Evolutionary conservation across 1,284 basidiomycete genomes (phyloP).

Genomic region (Wolfiporia cocos): DNA sequence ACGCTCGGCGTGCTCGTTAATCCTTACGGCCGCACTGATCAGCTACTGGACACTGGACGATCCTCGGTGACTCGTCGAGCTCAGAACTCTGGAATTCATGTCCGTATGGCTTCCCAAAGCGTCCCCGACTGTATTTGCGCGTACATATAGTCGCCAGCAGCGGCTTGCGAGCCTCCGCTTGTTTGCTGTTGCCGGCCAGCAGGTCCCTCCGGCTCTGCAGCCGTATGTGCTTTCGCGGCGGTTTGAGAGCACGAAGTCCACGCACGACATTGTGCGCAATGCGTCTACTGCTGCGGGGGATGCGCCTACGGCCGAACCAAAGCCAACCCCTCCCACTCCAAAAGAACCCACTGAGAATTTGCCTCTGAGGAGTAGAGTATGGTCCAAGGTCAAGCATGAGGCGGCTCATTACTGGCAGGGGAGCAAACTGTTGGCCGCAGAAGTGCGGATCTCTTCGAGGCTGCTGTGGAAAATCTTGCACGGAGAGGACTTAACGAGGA

Average conservation of each 20-base stretch:
- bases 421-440: conserved; percentile 89
- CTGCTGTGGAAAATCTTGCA: conserved; percentile 91
- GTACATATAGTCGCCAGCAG: conserved; percentile 25
- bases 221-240: conserved; percentile 12
- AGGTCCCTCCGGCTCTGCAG: conserved; percentile 11
- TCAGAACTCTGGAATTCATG: conserved; percentile 15
- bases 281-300: conserved; percentile 9
- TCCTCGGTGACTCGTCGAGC: too few species aligned
- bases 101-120: conserved; percentile 31
- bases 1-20: background rate
- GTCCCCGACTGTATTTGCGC: conserved; percentile 37
- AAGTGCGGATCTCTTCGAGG: conserved; percentile 86
- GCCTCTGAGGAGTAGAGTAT: conserved; percentile 57
- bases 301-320: conserved; percentile 29
- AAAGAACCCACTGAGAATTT: conserved; percentile 40
- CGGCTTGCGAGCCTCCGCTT: conserved; percentile 22
- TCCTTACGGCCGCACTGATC: too few species aligned
- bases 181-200: conserved; percentile 21
- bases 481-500: conserved; percentile 85
- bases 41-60: too few species aligned
- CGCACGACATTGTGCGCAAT: conserved; percentile 5
- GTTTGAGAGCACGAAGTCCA: conserved; percentile 23
- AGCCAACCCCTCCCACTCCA: conserved; percentile 42
- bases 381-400: conserved; percentile 96
- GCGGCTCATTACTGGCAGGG: conserved; percentile 98